Evolutionary conservation across 2,329 filamentous ascomycete species (phyloP).

Genomic region (Aspergillus thermomutatus): DNA sequence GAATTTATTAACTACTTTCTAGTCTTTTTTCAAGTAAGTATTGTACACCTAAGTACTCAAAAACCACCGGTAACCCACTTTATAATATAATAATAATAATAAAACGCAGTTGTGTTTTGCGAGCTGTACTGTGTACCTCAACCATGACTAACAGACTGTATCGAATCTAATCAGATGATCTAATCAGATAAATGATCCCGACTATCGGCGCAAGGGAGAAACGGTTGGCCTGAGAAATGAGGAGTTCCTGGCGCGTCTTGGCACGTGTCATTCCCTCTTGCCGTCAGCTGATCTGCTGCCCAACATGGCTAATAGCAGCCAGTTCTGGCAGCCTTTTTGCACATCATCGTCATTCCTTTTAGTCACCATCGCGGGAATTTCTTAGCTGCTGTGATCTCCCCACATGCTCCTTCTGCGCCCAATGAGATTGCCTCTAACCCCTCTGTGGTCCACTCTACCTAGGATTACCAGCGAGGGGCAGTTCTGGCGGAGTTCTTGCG

Average conservation of each 20-base stretch:
- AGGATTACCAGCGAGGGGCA: neutral
- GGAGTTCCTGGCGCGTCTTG: neutral
- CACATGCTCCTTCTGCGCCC: too few relatives aligned
- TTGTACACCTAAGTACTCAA: too few relatives aligned
- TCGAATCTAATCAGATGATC: constrained; percentile 26
- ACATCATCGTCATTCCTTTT: neutral
- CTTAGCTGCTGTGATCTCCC: neutral
- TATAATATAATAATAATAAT: too few relatives aligned
- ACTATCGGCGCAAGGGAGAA: constrained; percentile 12
- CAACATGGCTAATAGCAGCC: neutral
- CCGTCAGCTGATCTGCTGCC: neutral
- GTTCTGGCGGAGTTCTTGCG: neutral
- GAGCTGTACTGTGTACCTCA: too few relatives aligned
- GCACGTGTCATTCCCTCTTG: neutral
- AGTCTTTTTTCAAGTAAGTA: too few relatives aligned
- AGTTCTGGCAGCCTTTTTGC: neutral
- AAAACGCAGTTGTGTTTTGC: too few relatives aligned
- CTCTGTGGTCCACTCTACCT: neutral
- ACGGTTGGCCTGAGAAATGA: neutral
- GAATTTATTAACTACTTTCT: too few relatives aligned
- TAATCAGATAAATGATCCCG: constrained; percentile 24
- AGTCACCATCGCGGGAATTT: neutral
- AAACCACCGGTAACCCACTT: neutral
- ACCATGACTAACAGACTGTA: neutral
- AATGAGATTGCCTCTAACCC: neutral